Percentiles rank a stretch among this genome's conserved stretches.
These are phyloP conservation scores for Apiotrichum montevideense DNA, from an alignment of 1,284 basidiomycete genomes.

Conservation along the genomic window DNA sequence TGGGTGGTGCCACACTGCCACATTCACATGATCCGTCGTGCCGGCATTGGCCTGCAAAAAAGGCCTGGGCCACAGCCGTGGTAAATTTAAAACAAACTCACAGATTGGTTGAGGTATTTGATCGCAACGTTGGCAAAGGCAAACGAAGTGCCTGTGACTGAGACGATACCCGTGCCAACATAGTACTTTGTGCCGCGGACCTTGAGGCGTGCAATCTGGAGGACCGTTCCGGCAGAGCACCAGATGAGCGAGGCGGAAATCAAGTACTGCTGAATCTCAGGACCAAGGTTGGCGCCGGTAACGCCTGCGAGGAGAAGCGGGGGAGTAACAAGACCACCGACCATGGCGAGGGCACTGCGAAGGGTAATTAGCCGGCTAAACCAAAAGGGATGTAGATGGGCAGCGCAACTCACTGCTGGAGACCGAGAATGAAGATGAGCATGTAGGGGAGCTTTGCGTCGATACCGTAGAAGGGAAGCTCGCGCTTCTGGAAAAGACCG, in stretches of 20 bases:
- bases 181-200: slow-evolving; percentile 25
- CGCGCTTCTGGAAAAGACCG: slow-evolving; percentile 18
- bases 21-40: too few species aligned
- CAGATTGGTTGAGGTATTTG: slow-evolving; percentile 21
- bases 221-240: slow-evolving; percentile 27
- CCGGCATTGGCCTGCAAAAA: too few species aligned
- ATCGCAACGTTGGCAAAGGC: slow-evolving; percentile 31
- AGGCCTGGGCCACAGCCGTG: too few species aligned
- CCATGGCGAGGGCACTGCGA: slow-evolving; percentile 28
- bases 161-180: slow-evolving; percentile 32
- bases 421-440: slow-evolving; percentile 29
- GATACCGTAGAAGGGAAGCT: slow-evolving; percentile 32
- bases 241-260: slow-evolving; percentile 32
- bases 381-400: neutral
- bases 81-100: neutral
- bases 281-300: slow-evolving; percentile 25
- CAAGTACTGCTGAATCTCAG: slow-evolving; percentile 27
- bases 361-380: neutral
- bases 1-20: too few species aligned
- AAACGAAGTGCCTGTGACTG: slow-evolving; percentile 29
- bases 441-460: slow-evolving; percentile 28
- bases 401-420: slow-evolving; percentile 24
- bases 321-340: slow-evolving; percentile 29
- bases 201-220: slow-evolving; percentile 24
- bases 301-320: slow-evolving; percentile 28